Percentiles rank a stretch among this genome's conserved stretches.
phyloP scores from a whole-genome alignment of 1,139 yeast species.

The Sugiyamaella pinicola region DNA sequence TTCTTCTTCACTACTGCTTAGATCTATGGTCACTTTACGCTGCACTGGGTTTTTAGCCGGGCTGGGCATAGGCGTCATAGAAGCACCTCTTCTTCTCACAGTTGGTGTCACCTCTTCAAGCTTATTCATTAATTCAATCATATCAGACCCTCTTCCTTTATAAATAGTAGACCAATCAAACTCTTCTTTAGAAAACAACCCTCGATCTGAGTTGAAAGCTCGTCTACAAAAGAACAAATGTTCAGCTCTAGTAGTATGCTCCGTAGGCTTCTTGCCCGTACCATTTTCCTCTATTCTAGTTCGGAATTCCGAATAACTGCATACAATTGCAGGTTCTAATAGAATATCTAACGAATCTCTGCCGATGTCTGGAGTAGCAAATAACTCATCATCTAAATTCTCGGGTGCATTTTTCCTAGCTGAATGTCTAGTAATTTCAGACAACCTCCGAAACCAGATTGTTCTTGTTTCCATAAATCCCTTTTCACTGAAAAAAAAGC shows the following conservation, averaged over 20 bases:
- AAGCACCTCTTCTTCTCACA: conserved; percentile 1
- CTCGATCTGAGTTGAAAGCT: conserved; percentile 20
- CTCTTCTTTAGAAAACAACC: conserved; percentile 18
- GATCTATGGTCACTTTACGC: conserved; percentile 4
- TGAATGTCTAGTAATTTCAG: conserved; percentile 23
- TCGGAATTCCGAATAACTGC: conserved; percentile 18
- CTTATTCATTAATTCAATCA: conserved; percentile 12
- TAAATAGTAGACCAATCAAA: conserved; percentile 27
- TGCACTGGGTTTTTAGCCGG: not conserved
- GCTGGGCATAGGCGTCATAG: not conserved
- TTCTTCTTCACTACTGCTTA: conserved; percentile 12
- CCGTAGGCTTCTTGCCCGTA: not conserved
- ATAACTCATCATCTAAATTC: conserved; percentile 25
- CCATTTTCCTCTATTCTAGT: conserved; percentile 13
- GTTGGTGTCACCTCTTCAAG: conserved; percentile 18
- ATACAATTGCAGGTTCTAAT: conserved; percentile 26
- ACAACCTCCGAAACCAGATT: conserved; percentile 29
- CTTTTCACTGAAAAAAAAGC: conserved; percentile 26
- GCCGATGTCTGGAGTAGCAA: conserved; percentile 29
- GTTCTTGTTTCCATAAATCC: conserved; percentile 28
- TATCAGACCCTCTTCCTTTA: conserved; percentile 24
- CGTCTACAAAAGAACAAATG: conserved; percentile 24
- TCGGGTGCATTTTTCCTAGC: conserved; percentile 15
- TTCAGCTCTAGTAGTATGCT: not conserved
- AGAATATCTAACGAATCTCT: conserved; percentile 29